Evolutionary conservation across 768 basidiomycete genomes (phyloP).

Genomic region (Pleurotus djamor): DNA sequence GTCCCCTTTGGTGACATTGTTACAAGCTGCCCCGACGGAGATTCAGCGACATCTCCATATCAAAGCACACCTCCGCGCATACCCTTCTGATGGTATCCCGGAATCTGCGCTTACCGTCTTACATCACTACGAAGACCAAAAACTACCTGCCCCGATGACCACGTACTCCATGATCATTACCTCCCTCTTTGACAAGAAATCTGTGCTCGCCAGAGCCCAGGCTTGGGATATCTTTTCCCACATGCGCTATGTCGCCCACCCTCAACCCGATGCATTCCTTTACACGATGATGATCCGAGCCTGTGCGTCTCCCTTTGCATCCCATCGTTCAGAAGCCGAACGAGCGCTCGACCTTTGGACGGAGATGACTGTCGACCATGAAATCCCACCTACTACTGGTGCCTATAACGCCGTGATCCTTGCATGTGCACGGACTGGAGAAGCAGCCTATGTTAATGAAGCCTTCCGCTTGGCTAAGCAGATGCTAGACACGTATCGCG

Average conservation of each 20-base stretch:
- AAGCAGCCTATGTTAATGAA: constrained; percentile 67
- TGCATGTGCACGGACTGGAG: constrained; percentile 71
- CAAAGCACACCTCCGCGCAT: constrained; percentile 57
- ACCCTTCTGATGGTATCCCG: constrained; percentile 48
- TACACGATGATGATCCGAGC: constrained; percentile 89
- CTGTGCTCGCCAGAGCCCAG: constrained; percentile 59
- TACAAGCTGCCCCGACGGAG: constrained; percentile 40
- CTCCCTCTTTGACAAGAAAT: constrained; percentile 48
- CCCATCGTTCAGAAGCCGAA: constrained; percentile 73
- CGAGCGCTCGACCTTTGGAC: constrained; percentile 91
- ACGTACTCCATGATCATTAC: constrained; percentile 74
- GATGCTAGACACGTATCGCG: constrained; percentile 80
- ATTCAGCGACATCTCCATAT: constrained; percentile 71
- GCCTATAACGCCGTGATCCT: constrained; percentile 84
- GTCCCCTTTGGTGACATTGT: neutral
- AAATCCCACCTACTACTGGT: constrained; percentile 57
- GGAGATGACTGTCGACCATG: constrained; percentile 82
- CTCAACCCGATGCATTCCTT: constrained; percentile 65
- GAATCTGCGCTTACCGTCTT: constrained; percentile 63
- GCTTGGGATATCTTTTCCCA: constrained; percentile 96
- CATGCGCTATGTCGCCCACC: constrained; percentile 95
- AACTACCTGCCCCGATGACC: constrained; percentile 62
- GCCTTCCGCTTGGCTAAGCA: constrained; percentile 81
- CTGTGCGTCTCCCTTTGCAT: constrained; percentile 57
- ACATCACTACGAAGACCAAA: constrained; percentile 67